Evolutionary conservation across 1,284 basidiomycete genomes (phyloP).

Genomic region (Ganoderma boninense): DNA sequence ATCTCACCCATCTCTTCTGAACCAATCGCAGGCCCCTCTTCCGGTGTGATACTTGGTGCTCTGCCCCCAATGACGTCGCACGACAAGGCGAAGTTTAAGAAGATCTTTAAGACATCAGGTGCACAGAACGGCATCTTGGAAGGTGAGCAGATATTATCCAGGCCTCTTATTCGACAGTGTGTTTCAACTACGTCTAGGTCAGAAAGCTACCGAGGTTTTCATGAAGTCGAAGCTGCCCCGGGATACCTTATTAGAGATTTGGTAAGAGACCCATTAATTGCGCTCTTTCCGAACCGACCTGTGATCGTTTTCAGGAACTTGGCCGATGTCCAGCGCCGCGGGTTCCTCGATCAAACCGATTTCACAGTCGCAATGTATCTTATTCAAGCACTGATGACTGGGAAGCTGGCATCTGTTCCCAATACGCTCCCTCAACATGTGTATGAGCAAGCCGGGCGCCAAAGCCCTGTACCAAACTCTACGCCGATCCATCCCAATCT

Average conservation of each 20-base stretch:
- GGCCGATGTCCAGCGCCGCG: conserved; percentile 93
- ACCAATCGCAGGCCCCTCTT: conserved; percentile 21
- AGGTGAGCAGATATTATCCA: conserved; percentile 53
- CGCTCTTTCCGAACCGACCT: background rate
- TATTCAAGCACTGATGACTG: conserved; percentile 91
- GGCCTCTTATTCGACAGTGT: background rate
- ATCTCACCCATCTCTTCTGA: conserved; percentile 46
- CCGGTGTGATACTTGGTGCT: background rate
- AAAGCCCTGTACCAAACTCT: conserved; percentile 1
- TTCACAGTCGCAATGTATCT: conserved; percentile 98
- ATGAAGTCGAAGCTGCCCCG: conserved; percentile 90
- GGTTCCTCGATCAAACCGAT: conserved; percentile 88
- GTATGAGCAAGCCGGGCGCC: conserved; percentile 79
- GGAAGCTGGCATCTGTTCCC: conserved; percentile 79
- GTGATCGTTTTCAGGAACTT: conserved; percentile 70
- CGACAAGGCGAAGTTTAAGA: conserved; percentile 85
- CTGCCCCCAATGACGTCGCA: conserved; percentile 72
- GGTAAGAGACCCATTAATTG: conserved; percentile 58
- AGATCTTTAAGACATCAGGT: conserved; percentile 70
- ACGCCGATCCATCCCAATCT: conserved; percentile 3
- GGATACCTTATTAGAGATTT: conserved; percentile 92
- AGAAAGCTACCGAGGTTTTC: conserved; percentile 91
- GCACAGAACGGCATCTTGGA: conserved; percentile 80
- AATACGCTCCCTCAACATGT: conserved; percentile 81
- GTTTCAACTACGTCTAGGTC: conserved; percentile 53